Base-by-base conservation (phyloP, 441 rosid species). In the Cnidoscolus chayamansa region DNA sequence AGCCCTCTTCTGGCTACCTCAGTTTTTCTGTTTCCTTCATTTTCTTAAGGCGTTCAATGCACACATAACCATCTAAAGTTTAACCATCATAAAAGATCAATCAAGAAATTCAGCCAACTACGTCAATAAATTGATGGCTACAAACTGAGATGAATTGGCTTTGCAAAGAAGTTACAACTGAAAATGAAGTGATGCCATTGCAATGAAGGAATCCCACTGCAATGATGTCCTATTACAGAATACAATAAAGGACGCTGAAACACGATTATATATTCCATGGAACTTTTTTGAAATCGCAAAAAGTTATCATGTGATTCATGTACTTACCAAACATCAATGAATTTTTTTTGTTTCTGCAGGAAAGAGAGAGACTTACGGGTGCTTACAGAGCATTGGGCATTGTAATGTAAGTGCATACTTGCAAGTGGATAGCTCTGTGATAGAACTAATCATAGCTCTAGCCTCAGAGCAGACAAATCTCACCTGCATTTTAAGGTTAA, bases 391-490 rank as follows among this genome's bases (percentile, higher is more conserved):
- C 83, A 79, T 83, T 50, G 97, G 96, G 68, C 84, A 78, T 69
- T 90, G 98, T 49, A 94, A 75, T 32, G 97, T 92, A 63, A 94
- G 78, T 4, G 98, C 97, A 69, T 94, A 94, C 82, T 88, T 94
- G 94, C 98, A 92, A 32, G 98, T 92, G n/a, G 25, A 25, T 25
- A 25, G 25, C 25, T 25, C 25, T 25, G 25, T 25, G 25, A 25
- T 25, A 25, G 25, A 92, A 81, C 87, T 94, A 74, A 94, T 82
- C 97, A 89, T 92, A 62, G 89, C 87, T 79, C 93, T 87, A 2
- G 97, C 87, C 81, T 92, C 98, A 11, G 97, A 86, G 77, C 98
- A 94, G 25, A 92, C 93, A 79, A 94, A 94, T 82, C 97, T 90
- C 84, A 92, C 97, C 98, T 94, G 81, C 78, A 80, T 43, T 75